Evolutionary conservation across 805 yeast genomes (phyloP).

Genomic region (Candida tibetensis): DNA sequence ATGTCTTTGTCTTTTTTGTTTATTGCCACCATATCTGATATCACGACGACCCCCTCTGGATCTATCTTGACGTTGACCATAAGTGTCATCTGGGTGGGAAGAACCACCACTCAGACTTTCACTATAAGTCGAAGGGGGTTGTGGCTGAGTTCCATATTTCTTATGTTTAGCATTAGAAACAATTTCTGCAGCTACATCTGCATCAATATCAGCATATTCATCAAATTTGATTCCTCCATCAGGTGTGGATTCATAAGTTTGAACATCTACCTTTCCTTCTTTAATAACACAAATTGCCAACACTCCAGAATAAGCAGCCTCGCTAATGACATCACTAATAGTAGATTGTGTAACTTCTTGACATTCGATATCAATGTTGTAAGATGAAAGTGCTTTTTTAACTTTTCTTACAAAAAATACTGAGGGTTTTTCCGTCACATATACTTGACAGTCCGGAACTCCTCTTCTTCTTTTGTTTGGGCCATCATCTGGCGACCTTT

Average conservation of each 20-base stretch:
- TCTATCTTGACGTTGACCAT: neutral
- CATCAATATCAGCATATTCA: slow-evolving; percentile 70
- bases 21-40: too few relatives aligned
- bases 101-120: neutral
- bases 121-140: neutral
- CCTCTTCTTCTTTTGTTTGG: slow-evolving; percentile 16
- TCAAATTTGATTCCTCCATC: slow-evolving; percentile 80
- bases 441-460: slow-evolving; percentile 40
- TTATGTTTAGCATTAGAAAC: slow-evolving; percentile 43
- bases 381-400: slow-evolving; percentile 36
- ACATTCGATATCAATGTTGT: slow-evolving; percentile 39
- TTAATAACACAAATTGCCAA: slow-evolving; percentile 67
- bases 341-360: slow-evolving; percentile 31
- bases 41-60: slow-evolving; percentile 2
- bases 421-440: slow-evolving; percentile 40
- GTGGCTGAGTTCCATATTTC: slow-evolving; percentile 6
- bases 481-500: slow-evolving; percentile 24
- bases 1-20: neutral
- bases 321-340: slow-evolving; percentile 47
- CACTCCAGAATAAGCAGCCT: slow-evolving; percentile 79
- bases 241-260: slow-evolving; percentile 63
- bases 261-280: slow-evolving; percentile 60
- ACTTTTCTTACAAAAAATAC: slow-evolving; percentile 37
- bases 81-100: neutral
- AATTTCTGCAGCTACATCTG: slow-evolving; percentile 63